Evolutionary conservation across 305 asterid species (phyloP).

Genomic region (Striga hermonthica): DNA sequence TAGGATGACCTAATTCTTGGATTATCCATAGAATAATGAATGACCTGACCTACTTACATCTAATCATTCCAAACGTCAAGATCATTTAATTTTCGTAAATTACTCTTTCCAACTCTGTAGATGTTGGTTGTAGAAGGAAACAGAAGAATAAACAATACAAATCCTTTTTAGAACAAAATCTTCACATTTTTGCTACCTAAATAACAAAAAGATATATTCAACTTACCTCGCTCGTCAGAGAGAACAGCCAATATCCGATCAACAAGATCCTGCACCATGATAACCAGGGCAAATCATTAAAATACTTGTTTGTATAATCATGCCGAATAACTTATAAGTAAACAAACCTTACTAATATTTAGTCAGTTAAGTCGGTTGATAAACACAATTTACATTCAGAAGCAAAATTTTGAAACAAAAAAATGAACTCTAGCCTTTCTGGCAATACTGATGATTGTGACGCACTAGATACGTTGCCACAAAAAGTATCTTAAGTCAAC

Average conservation of each 20-base stretch:
- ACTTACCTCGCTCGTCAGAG: conserved; percentile 76
- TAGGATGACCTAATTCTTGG: no score
- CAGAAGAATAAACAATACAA: no score
- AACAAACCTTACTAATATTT: neutral
- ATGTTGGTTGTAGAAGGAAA: no score
- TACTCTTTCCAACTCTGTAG: no score
- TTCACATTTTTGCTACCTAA: no score
- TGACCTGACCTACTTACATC: no score
- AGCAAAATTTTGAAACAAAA: neutral
- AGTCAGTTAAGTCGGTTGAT: neutral
- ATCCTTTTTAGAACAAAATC: no score
- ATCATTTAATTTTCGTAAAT: no score
- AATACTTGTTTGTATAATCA: neutral
- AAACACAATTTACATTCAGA: conserved; percentile 18
- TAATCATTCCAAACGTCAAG: no score
- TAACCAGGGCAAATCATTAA: conserved; percentile 25
- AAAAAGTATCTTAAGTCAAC: neutral
- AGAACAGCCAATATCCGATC: conserved; percentile 78
- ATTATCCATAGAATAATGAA: no score
- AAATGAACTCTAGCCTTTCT: no score
- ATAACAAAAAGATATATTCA: no score
- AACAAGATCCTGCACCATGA: conserved; percentile 77
- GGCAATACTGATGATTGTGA: neutral
- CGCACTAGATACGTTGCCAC: neutral
- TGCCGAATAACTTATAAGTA: neutral